Base-by-base conservation (phyloP, 2,329 filamentous ascomycete species). In the Xylariaceae sp. region DNA sequence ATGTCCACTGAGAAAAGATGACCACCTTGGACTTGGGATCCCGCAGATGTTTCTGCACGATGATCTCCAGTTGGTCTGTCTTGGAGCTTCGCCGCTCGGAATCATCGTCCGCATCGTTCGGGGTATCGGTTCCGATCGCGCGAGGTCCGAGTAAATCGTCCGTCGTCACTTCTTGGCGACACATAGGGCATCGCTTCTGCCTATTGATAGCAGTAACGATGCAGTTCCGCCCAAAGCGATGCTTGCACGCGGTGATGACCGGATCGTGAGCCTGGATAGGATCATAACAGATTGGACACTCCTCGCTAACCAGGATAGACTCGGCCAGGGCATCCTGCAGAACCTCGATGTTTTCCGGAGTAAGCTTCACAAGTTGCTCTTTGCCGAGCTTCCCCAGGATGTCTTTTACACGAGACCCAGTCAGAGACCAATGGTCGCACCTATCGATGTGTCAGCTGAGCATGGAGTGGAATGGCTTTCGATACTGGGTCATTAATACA, bases 381-480 rank as follows among this genome's bases (percentile, higher is more conserved):
- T 76, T 71, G 30, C 86, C 82, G 2, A 94, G 69, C 2, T 85
- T 67, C 14, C 74, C 68, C 56, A 90, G 69, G 15, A 94, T 71
- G n/a, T 80, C 76, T 8, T 76, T 73, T n/a, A 94, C 72, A 9
- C 85, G 80, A 21, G 83, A 72, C 34, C 81, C 83, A 55, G 85
- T 87, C 9, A 96, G 73, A 7, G 83, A 81, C 86, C 87, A 94
- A 59, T 94, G 88, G 49, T 90, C 88, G 63, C 88, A 95, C 9
- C 70, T 74, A 40, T 9, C n/a, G 15, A 14, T 18, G 41, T 62
- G 57, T 42, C 23, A 44, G 40, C 13, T 30, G 8, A 18, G n/a
- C n/a, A 23, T 18, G 18, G 3, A 17, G 8, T 33, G n/a, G 14
- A 14, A 19, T 40, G 5, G 13, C 12, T 5, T 21, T 28, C 8